Percentiles rank a stretch among this genome's conserved stretches.
These are phyloP conservation scores for Nymphaea thermarum DNA, from an alignment of 164 flowering plant species.

Conservation along the genomic window DNA sequence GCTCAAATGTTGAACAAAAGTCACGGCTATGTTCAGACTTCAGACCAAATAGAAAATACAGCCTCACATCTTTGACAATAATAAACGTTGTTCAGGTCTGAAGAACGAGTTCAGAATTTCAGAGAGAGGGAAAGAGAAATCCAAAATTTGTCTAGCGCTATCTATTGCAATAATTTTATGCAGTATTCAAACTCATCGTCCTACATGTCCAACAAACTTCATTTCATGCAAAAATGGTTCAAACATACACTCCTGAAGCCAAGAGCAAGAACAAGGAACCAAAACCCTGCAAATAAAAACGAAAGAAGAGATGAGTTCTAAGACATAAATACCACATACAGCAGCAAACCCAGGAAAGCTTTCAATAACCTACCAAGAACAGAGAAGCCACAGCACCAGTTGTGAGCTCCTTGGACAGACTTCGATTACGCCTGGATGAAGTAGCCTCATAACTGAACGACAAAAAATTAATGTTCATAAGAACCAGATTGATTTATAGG, in stretches of 20 bases:
- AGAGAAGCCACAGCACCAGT: slow-evolving; percentile 81
- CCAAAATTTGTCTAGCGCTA: too few relatives aligned
- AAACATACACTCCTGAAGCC: slow-evolving; percentile 25
- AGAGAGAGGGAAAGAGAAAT: too few relatives aligned
- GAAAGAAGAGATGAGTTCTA: not conserved
- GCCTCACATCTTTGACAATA: too few relatives aligned
- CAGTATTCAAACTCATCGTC: too few relatives aligned
- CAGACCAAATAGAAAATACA: too few relatives aligned
- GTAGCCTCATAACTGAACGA: slow-evolving; percentile 84
- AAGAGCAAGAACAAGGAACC: slow-evolving; percentile 27
- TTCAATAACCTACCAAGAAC: slow-evolving; percentile 48
- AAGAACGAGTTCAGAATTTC: too few relatives aligned
- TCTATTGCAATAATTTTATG: too few relatives aligned
- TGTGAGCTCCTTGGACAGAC: slow-evolving; percentile 54
- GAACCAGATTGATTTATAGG: not conserved
- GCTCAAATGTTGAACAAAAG: too few relatives aligned
- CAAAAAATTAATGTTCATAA: not conserved
- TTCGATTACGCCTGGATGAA: slow-evolving; percentile 55
- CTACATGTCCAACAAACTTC: not conserved
- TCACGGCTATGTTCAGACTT: too few relatives aligned
- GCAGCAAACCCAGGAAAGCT: not conserved
- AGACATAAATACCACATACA: not conserved
- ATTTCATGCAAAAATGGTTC: slow-evolving; percentile 2
- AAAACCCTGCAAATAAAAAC: slow-evolving; percentile 18
- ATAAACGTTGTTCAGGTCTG: too few relatives aligned